Base-by-base conservation (phyloP, 768 basidiomycete genomes). In the Lenzites betulinus region DNA sequence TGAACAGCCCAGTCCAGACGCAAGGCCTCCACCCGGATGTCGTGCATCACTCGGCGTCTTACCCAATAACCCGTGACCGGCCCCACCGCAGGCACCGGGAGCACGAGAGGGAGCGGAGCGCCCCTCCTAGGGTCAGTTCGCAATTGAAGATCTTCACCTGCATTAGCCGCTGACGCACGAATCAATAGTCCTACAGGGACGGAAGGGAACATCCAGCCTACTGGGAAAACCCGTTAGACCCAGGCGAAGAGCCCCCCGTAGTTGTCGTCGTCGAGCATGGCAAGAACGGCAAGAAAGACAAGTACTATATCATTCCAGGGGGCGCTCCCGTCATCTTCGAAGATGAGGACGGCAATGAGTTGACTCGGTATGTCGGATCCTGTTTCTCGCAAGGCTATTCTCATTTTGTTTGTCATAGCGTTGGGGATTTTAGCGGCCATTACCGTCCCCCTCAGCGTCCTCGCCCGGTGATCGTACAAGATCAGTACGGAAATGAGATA, bases 311-410 rank as follows among this genome's bases (percentile, higher is more conserved):
- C 64, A 80, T 89, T 50, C 88, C 89, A 38, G 79, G 78, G 18
- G 88, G 86, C 22, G 75, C 83, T 60, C 81, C 84, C 59, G 83
- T 89, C 6, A 79, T 89, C 47, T 89, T 90, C 65, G 80, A 86
- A 69, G 88, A 89, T 66, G 82, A 84, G 64, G 71, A 78, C 20
- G 88, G 88, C 22, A 81, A 83, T 55, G 85, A 86, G 66, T 83
- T 88, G 25, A 81, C 82, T 2, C 82, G 87, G 87, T 84, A 73
- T 54, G 67, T 44, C 22, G 6, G 13, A 47, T 16, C 20, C 16
- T 38, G 41, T 4, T 18, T 15, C 51, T 41, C 30, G 47, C 20
- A 41, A 35, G 4, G 15, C 38, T 13, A 9, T 33, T 7, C 18
- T 23, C 18, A 38, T 51, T 2, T 13, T 65, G 50, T 26, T 18